A percentile compares a stretch with the other conserved stretches of the same genome.
phyloP scores from a whole-genome alignment of 129 eudicot genomes.

The Flaveria brownii region DNA sequence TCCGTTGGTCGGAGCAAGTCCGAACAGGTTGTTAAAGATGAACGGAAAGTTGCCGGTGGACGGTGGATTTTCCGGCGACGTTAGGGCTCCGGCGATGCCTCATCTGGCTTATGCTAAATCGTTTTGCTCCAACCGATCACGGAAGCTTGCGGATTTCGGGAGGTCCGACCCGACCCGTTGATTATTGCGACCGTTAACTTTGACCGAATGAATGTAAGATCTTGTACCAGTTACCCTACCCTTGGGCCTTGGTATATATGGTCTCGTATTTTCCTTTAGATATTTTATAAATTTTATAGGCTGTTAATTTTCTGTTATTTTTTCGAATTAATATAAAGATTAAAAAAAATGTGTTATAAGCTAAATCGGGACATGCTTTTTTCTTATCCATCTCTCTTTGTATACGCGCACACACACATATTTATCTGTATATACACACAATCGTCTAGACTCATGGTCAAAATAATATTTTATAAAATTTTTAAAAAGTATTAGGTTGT shows the following conservation, averaged over 20 bases:
- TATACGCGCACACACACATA: no score
- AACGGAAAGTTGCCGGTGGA: conserved; percentile 51
- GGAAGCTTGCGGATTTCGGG: conserved; percentile 76
- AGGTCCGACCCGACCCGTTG: conserved; percentile 54
- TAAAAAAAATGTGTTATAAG: no score
- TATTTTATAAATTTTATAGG: neutral
- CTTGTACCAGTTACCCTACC: neutral
- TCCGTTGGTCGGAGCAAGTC: conserved; percentile 71
- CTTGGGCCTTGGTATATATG: conserved; percentile 13
- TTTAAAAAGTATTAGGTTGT: no score
- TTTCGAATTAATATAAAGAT: neutral
- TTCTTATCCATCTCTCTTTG: no score
- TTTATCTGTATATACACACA: no score
- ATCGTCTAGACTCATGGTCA: no score
- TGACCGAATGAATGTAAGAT: conserved; percentile 37
- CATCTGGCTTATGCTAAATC: conserved; percentile 44
- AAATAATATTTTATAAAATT: no score
- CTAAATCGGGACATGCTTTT: no score
- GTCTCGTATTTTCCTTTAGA: neutral
- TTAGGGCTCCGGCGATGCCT: conserved; percentile 46
- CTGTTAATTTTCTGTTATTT: neutral
- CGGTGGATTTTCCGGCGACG: conserved; percentile 38
- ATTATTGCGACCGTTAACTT: conserved; percentile 41
- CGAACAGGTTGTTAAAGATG: conserved; percentile 49
- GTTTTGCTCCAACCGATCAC: conserved; percentile 61